Base-by-base conservation (phyloP, 2,329 filamentous ascomycete species). In the Claviceps cyperi region DNA sequence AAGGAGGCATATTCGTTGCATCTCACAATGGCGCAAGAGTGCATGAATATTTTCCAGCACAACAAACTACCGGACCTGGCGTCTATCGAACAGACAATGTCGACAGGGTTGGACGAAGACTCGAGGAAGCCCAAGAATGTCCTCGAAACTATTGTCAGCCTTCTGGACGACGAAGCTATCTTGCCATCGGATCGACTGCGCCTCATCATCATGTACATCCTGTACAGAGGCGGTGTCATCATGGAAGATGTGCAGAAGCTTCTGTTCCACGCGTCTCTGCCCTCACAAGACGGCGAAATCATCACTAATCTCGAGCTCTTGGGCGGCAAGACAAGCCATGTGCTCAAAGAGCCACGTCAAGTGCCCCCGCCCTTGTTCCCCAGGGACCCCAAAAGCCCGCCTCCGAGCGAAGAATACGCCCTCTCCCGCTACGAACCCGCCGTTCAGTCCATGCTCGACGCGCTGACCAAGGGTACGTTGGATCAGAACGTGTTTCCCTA, bases 1-100 rank as follows among this genome's bases (percentile, higher is more conserved):
- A 96, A 97, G 65, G 88, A 94, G 62, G 83, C 87, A 1, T 98
- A 97, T 65, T 92, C 90, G 0, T 71, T 98, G 49, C 92, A 98
- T 66, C 73, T 98, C 41, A 91, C 83, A 57, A 97, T 98, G 91
- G 92, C 92, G 1, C 86, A 96, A 63, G 89, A 95, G 63, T 94
- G 89, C 64, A 97, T 97, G 90, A 88, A 88, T 58, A 79, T 86
- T 38, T 98, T 98, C 59, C 83, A 94, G 62, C 72, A 80, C 48
- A 79, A 83, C 63, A 95, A 94, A 62, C 74, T 98, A 6, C 77
- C 85, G 6, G 92, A 98, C 60, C 74, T 97, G 51, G 89, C 89
- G 13, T 84, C 85, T 0, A 77, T 90, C 5, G 92, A 98, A 67
- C 92, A 97, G 73, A 87, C 81, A 28, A 74, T 98, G 56, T 86